phyloP scores from a whole-genome alignment of 352 stramenopile species.

The Pythium plurisporium region DNA sequence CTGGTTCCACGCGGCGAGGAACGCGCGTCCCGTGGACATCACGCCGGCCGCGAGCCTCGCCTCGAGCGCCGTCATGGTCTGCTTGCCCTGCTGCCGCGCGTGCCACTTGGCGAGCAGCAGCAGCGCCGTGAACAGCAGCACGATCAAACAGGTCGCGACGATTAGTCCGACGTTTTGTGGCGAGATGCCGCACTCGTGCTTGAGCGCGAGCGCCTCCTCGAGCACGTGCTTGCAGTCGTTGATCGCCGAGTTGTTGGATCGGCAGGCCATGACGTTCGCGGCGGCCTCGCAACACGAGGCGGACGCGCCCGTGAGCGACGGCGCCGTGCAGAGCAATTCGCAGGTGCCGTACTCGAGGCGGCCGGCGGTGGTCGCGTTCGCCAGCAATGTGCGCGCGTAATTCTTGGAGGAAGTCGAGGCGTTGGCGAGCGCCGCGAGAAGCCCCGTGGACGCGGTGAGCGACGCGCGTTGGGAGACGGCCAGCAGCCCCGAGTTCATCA shows the following conservation, averaged over 20 bases:
- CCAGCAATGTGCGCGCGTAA: conserved; percentile 2
- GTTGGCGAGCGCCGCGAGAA: conserved; percentile 9
- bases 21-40: conserved; percentile 24
- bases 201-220: conserved; percentile 33
- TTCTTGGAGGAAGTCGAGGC: neutral
- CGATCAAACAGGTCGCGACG: conserved; percentile 16
- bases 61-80: conserved; percentile 18
- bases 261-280: conserved; percentile 20
- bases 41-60: conserved; percentile 13
- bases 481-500: conserved; percentile 65
- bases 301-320: neutral
- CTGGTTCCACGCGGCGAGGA: conserved; percentile 43
- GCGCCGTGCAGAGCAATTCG: conserved; percentile 16
- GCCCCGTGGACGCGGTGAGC: conserved; percentile 18
- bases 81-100: conserved; percentile 3
- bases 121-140: conserved; percentile 21
- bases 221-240: conserved; percentile 25
- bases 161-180: conserved; percentile 33
- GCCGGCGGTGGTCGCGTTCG: neutral
- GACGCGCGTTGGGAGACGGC: neutral
- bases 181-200: conserved; percentile 39
- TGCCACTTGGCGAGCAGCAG: conserved; percentile 25
- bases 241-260: conserved; percentile 12
- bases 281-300: conserved; percentile 3
- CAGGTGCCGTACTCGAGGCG: conserved; percentile 4